phyloP scores from a whole-genome alignment of 2,329 filamentous ascomycete genomes.

The Fusarium burgessii region DNA sequence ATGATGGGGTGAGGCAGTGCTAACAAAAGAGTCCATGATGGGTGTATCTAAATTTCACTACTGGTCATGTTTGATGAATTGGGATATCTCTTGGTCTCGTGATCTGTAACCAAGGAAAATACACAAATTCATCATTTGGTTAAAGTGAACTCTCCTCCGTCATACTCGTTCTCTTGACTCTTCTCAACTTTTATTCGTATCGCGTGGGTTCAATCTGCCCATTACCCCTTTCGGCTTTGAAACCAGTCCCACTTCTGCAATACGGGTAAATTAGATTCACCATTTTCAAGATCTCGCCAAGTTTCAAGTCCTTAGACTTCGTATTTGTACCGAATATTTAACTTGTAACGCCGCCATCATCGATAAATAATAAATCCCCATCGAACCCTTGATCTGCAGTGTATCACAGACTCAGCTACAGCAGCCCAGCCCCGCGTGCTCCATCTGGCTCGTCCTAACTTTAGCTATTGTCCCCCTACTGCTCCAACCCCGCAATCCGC shows the following conservation, averaged over 20 bases:
- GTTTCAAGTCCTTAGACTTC: not conserved
- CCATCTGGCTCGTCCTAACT: constrained; percentile 13
- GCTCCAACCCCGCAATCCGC: constrained; percentile 45
- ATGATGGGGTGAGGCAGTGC: constrained; percentile 25
- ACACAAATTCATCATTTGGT: not conserved
- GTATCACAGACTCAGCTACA: constrained; percentile 4
- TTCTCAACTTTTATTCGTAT: not conserved
- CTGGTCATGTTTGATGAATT: not conserved
- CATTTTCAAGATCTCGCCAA: not conserved
- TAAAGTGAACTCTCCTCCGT: not conserved
- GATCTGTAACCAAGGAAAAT: constrained; percentile 15
- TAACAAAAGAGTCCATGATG: constrained; percentile 25
- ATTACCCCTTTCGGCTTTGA: constrained; percentile 13
- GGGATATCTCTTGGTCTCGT: constrained; percentile 18
- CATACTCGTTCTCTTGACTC: not conserved
- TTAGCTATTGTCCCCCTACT: constrained; percentile 19
- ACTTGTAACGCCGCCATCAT: not conserved
- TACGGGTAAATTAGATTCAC: not conserved
- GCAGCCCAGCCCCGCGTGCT: constrained; percentile 25
- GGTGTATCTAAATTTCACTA: constrained; percentile 19
- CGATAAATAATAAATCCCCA: not conserved
- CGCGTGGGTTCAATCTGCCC: constrained; percentile 4
- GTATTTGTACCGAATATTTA: not conserved
- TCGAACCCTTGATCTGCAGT: constrained; percentile 9
- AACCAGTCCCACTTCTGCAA: constrained; percentile 6